Percentiles rank a stretch among this genome's conserved stretches.
These are phyloP conservation scores for Saccharomycopsis amapae DNA, from an alignment of 805 yeast species.

Conservation along the genomic window DNA sequence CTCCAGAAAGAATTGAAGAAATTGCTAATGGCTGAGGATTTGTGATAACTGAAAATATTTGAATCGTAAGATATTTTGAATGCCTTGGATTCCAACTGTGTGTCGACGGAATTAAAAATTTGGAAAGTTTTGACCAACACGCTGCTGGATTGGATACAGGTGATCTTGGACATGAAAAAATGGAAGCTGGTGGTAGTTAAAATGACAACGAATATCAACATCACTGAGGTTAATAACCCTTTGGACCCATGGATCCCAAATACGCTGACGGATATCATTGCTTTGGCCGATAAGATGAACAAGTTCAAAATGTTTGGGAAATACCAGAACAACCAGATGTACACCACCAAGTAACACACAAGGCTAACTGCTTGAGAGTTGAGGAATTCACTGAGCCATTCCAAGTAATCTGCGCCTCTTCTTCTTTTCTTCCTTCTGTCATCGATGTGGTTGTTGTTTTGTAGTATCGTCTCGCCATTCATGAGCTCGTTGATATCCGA, in stretches of 20 bases:
- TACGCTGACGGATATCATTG: conserved; percentile 14
- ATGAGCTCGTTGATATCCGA: conserved; percentile 4
- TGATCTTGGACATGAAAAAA: background rate
- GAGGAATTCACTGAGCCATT: conserved; percentile 3
- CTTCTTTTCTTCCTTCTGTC: background rate
- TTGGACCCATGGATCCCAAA: conserved; percentile 16
- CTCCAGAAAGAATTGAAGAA: conserved; percentile 14
- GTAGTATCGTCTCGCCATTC: background rate
- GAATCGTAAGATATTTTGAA: conserved; percentile 6
- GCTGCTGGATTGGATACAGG: too few species aligned
- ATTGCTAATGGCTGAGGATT: conserved; percentile 1
- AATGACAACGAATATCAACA: background rate
- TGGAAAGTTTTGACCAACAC: too few species aligned
- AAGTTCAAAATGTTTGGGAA: conserved; percentile 9
- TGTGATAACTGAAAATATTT: conserved; percentile 3
- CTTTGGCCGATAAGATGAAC: conserved; percentile 11
- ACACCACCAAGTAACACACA: conserved; percentile 10
- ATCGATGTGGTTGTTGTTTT: background rate
- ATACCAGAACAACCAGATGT: conserved; percentile 10
- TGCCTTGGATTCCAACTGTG: conserved; percentile 4
- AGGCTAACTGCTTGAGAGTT: conserved; percentile 8
- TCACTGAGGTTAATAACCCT: conserved; percentile 9
- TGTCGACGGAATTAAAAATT: conserved; percentile 3
- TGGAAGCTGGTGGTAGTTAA: background rate
- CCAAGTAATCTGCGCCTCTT: background rate